Percentiles rank a stretch among this genome's conserved stretches.
These are phyloP conservation scores for Rhynchospora tenuis DNA, from an alignment of 176 grass and related monocot genomes.

Conservation along the genomic window DNA sequence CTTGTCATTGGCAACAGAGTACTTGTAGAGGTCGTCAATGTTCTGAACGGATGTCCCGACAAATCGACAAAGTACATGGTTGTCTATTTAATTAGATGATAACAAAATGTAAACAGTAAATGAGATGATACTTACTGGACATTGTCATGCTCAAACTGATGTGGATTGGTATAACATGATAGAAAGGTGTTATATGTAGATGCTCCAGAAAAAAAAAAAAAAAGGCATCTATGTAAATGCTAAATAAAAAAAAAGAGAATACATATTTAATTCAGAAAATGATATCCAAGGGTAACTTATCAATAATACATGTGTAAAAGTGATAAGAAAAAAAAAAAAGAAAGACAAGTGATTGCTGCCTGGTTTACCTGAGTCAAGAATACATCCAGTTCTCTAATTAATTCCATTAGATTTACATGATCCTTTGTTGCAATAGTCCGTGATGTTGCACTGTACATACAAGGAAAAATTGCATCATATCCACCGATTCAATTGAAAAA, in stretches of 20 bases:
- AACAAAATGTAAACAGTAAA: neutral
- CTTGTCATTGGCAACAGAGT: conserved; percentile 81
- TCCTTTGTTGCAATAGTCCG: conserved; percentile 73
- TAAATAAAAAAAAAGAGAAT: conserved; percentile 20
- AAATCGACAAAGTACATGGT: conserved; percentile 41
- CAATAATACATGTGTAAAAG: neutral
- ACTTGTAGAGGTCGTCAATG: conserved; percentile 80
- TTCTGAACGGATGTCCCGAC: conserved; percentile 95
- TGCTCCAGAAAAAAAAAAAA: conserved; percentile 80
- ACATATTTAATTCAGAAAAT: neutral
- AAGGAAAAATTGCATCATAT: conserved; percentile 1
- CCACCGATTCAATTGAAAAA: neutral
- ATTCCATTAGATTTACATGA: conserved; percentile 76
- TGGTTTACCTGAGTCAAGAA: conserved; percentile 77
- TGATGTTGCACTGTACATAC: conserved; percentile 4
- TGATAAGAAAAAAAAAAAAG: neutral
- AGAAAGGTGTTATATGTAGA: conserved; percentile 79
- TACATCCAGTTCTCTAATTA: conserved; percentile 93
- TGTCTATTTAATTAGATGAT: neutral
- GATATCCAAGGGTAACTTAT: conserved; percentile 16
- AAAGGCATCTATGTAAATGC: conserved; percentile 89
- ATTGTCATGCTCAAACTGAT: conserved; percentile 81
- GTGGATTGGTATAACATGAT: conserved; percentile 87
- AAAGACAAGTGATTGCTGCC: conserved; percentile 5
- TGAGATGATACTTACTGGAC: conserved; percentile 50